Percentiles rank a stretch among this genome's conserved stretches.
Conservation (phyloP, 1,139 yeast species). For the Magnusiomyces starmeri region DNA sequence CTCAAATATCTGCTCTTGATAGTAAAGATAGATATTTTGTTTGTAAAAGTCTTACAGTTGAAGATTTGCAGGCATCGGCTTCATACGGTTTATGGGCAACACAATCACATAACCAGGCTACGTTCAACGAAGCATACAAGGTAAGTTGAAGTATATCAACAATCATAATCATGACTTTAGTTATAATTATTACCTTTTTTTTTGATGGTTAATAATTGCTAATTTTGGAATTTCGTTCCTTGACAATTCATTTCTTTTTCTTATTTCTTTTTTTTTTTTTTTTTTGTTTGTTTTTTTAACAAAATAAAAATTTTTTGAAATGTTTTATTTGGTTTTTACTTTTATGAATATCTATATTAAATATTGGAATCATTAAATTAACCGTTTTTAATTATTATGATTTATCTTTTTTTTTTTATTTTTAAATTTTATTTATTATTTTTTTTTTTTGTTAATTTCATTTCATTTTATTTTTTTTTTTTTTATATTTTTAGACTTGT, state of each 20-base stretch:
- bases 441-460: neutral
- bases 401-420: neutral
- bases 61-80: constrained; percentile 34
- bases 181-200: no score
- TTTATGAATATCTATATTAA: neutral
- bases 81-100: constrained; percentile 36
- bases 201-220: no score
- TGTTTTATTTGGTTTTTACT: neutral
- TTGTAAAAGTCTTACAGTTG: constrained; percentile 36
- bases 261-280: no score
- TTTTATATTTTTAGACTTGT: constrained; percentile 18
- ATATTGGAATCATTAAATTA: no score
- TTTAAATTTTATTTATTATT: neutral
- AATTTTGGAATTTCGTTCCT: no score
- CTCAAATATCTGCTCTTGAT: neutral
- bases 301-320: no score
- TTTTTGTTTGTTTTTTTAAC: no score
- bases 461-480: neutral
- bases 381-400: no score
- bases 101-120: constrained; percentile 35
- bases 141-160: constrained; percentile 3
- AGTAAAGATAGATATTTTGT: constrained; percentile 32
- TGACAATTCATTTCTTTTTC: no score
- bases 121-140: constrained; percentile 34
- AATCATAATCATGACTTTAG: no score